These are phyloP conservation scores for Saxophila tyrrhenica DNA, from an alignment of 495 filamentous ascomycete species.

Conservation along the genomic window DNA sequence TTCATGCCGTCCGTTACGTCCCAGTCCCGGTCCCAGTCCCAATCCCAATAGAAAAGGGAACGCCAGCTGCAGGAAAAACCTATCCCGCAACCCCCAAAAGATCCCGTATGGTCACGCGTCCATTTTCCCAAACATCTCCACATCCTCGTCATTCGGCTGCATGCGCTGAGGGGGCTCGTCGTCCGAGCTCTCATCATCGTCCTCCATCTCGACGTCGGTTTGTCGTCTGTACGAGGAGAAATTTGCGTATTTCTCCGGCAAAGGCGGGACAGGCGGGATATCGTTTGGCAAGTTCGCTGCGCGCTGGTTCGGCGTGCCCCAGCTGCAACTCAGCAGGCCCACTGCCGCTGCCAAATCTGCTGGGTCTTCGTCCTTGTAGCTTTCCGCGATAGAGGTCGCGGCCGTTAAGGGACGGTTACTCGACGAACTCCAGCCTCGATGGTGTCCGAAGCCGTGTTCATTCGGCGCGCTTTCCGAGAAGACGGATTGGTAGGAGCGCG, in stretches of 20 bases:
- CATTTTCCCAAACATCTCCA: slow-evolving; percentile 92
- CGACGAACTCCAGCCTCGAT: slow-evolving; percentile 39
- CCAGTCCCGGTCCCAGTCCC: background rate
- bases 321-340: slow-evolving; percentile 79
- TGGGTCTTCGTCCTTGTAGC: slow-evolving; percentile 57
- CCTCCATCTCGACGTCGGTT: slow-evolving; percentile 58
- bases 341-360: slow-evolving; percentile 78
- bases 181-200: slow-evolving; percentile 46
- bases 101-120: slow-evolving; percentile 50
- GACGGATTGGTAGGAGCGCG: slow-evolving; percentile 73
- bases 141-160: slow-evolving; percentile 79
- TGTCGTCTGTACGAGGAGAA: slow-evolving; percentile 21
- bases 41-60: background rate
- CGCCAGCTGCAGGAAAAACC: background rate
- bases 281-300: slow-evolving; percentile 61
- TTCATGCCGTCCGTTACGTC: too few species aligned
- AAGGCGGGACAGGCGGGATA: slow-evolving; percentile 74
- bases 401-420: slow-evolving; percentile 31
- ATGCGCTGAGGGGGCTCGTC: slow-evolving; percentile 69
- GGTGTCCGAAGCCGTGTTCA: slow-evolving; percentile 38
- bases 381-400: slow-evolving; percentile 34
- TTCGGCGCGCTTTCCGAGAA: slow-evolving; percentile 36
- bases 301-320: slow-evolving; percentile 65
- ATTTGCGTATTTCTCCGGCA: slow-evolving; percentile 53
- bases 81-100: background rate